These are phyloP conservation scores for Coemansia sp. DNA, from an alignment of 192 early-diverging fungal species.

Conservation along the genomic window DNA sequence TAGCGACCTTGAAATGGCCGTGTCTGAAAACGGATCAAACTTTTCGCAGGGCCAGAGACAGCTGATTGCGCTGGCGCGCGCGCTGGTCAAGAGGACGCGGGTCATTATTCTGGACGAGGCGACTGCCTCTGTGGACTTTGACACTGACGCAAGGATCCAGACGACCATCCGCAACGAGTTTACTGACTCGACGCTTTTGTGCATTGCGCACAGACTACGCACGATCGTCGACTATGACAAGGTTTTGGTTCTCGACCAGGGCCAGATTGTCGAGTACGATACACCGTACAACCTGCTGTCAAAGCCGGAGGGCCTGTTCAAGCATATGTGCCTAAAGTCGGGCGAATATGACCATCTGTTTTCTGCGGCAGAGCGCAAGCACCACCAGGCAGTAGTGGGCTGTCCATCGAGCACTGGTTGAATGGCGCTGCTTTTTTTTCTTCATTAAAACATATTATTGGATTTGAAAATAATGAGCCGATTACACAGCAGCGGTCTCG, in stretches of 20 bases:
- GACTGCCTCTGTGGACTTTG: conserved; percentile 74
- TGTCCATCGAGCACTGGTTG: neutral
- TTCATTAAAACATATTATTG: too few species aligned
- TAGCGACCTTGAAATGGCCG: conserved; percentile 34
- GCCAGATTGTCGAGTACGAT: conserved; percentile 67
- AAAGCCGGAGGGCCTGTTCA: conserved; percentile 52
- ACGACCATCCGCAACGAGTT: conserved; percentile 63
- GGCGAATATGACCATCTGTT: conserved; percentile 75
- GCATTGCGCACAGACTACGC: conserved; percentile 73
- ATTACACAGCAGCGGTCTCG: too few species aligned
- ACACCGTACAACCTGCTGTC: conserved; percentile 60
- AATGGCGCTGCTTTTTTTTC: too few species aligned
- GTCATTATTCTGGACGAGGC: conserved; percentile 76
- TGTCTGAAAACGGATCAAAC: conserved; percentile 67
- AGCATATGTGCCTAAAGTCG: conserved; percentile 76
- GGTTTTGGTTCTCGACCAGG: conserved; percentile 76
- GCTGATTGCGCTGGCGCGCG: conserved; percentile 78
- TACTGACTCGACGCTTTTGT: conserved; percentile 61
- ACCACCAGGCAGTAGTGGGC: conserved; percentile 17
- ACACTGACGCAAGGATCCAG: conserved; percentile 77
- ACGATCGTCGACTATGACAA: conserved; percentile 74
- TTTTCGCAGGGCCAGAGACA: conserved; percentile 83
- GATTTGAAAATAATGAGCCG: too few species aligned
- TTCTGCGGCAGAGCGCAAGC: conserved; percentile 59
- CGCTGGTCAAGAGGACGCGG: conserved; percentile 66